A percentile compares a stretch with the other conserved stretches of the same genome.
These are phyloP conservation scores for Jatropha podagrica DNA, from an alignment of 441 rosid species.

Conservation along the genomic window DNA sequence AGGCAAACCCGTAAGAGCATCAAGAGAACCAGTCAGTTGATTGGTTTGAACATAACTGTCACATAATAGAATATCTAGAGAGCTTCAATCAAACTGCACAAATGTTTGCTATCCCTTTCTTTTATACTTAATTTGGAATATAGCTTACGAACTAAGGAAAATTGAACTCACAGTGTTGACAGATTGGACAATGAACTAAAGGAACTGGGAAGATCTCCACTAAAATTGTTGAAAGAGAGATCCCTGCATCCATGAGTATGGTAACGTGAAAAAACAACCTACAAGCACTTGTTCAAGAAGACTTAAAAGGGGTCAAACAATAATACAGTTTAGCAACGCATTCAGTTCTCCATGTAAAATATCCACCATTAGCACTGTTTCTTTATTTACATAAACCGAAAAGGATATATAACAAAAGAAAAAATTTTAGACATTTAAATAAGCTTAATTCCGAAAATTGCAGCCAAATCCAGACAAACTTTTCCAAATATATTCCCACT, in stretches of 20 bases:
- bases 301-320: background rate
- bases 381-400: background rate
- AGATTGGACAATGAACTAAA: conserved; percentile 63
- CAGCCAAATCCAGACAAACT: too few relatives aligned
- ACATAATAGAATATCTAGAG: conserved; percentile 33
- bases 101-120: background rate
- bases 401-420: background rate
- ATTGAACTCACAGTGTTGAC: conserved; percentile 70
- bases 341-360: conserved; percentile 2
- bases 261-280: conserved; percentile 12
- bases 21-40: conserved; percentile 77
- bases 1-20: conserved; percentile 60
- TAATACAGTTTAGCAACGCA: background rate
- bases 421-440: background rate
- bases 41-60: conserved; percentile 89
- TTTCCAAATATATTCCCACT: background rate
- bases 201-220: conserved; percentile 87
- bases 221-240: conserved; percentile 86
- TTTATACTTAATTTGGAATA: background rate
- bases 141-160: conserved; percentile 17
- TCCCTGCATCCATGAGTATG: conserved; percentile 53
- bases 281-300: background rate
- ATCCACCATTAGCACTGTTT: background rate
- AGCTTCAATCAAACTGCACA: conserved; percentile 18
- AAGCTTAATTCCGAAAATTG: background rate